These are phyloP conservation scores for Aspergillus aculeatus DNA, from an alignment of 2,329 filamentous ascomycete genomes.

Conservation along the genomic window DNA sequence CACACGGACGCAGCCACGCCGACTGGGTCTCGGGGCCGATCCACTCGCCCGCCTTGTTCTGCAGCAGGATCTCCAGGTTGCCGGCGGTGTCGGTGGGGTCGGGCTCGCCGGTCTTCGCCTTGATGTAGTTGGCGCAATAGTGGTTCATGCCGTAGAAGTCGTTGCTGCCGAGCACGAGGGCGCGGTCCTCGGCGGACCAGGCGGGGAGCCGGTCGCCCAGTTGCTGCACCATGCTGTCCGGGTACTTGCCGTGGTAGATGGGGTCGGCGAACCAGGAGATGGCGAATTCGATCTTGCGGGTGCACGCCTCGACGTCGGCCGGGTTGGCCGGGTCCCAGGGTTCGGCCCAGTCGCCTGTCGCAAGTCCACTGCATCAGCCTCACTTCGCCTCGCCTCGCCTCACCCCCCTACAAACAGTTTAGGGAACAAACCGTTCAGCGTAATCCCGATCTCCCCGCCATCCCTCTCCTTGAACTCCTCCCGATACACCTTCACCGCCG, in stretches of 20 bases:
- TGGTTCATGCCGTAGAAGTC: constrained; percentile 96
- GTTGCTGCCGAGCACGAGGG: constrained; percentile 78
- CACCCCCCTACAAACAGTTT: neutral
- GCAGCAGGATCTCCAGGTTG: constrained; percentile 70
- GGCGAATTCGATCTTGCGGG: constrained; percentile 81
- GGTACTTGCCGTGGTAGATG: constrained; percentile 81
- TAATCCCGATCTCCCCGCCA: constrained; percentile 80
- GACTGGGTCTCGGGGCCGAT: constrained; percentile 83
- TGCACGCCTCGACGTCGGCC: constrained; percentile 69
- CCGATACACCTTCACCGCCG: constrained; percentile 77
- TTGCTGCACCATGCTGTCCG: constrained; percentile 77
- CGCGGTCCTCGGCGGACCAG: constrained; percentile 70
- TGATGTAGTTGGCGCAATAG: constrained; percentile 86
- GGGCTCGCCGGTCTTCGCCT: constrained; percentile 63
- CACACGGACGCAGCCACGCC: constrained; percentile 74
- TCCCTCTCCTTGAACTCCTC: constrained; percentile 73
- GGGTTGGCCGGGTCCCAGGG: constrained; percentile 79
- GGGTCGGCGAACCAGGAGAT: constrained; percentile 89
- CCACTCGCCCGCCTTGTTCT: constrained; percentile 68
- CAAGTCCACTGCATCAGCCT: neutral
- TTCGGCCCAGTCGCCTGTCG: constrained; percentile 69
- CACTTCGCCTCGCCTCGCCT: too few species aligned
- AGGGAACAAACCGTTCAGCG: constrained; percentile 65
- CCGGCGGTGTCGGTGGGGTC: constrained; percentile 68
- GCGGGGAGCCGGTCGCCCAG: constrained; percentile 73